phyloP scores from a whole-genome alignment of 148 eudicot species.

The Diospyros kaki region DNA sequence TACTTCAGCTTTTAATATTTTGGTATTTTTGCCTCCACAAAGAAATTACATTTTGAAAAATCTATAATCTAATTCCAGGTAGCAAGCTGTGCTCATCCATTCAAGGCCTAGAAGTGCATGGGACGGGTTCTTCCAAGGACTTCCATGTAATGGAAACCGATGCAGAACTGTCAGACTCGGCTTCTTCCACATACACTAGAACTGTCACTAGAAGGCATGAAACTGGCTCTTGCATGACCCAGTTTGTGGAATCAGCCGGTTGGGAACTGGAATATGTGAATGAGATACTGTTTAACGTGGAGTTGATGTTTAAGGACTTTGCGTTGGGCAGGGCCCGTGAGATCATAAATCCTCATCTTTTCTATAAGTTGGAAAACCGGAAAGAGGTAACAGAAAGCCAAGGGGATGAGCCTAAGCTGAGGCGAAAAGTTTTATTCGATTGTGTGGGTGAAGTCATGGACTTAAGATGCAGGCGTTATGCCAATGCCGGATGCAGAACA shows the following conservation, averaged over 20 bases:
- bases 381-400: constrained; percentile 12
- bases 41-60: constrained; percentile 2
- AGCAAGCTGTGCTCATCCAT: constrained; percentile 59
- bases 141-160: constrained; percentile 37
- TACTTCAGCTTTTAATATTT: neutral
- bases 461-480: constrained; percentile 44
- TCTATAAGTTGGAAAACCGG: constrained; percentile 60
- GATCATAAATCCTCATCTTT: constrained; percentile 61
- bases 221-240: constrained; percentile 5
- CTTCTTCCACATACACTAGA: constrained; percentile 51
- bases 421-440: constrained; percentile 62
- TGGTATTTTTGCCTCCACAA: neutral
- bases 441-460: constrained; percentile 74
- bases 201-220: constrained; percentile 17
- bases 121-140: constrained; percentile 29
- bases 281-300: constrained; percentile 47
- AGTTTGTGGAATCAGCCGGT: constrained; percentile 21
- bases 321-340: constrained; percentile 52
- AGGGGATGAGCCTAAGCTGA: constrained; percentile 21
- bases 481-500: constrained; percentile 39
- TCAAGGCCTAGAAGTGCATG: constrained; percentile 44
- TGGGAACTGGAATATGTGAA: constrained; percentile 77
- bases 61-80: constrained; percentile 35
- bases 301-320: constrained; percentile 61
- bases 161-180: constrained; percentile 77